Evolutionary conservation across 148 eudicot genomes (phyloP), one percentile per base, ranked within the genome.

Genomic region (Fagopyrum homotropicum): DNA sequence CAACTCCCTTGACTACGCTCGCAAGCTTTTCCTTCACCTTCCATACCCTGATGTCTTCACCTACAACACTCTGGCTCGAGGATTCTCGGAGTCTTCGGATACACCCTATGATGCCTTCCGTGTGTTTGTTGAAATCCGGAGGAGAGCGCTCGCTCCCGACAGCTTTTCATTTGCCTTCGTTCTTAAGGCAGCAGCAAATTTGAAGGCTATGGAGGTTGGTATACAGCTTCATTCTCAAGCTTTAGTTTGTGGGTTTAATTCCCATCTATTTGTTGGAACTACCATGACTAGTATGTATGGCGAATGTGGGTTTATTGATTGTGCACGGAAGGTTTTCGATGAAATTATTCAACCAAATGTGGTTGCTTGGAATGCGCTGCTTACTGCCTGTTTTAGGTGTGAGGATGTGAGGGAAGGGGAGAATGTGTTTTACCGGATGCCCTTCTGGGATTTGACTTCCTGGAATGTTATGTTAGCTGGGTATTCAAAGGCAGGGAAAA

Each of bases 321-420:
- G 57, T 80, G 89, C 91, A 66, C 3, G 52, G 72, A 86, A 84
- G 72, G 82, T 86, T 83, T 89, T 89, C 50, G 94, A 86, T 47
- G 87, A 88, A 88, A 88, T 89, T 82, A 72, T 77, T 72, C 82
- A 82, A 55, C 83, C 80, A 54, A 89, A 86, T 79, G 81, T 86
- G 17, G 89, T 89, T 50, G 88, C 90, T 51, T 90, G 90, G 91
- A 88, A 90, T 77, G 91, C 95, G 46, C 14, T 88, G 75, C 52
- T 90, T 64, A 86, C 88, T 1, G 85, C 87, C 78, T 88, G 78
- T 81, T 79, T 82, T 19, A 79, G 88, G 77, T 80, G 88, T 80
- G 80, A 78, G 47, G 88, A 88, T 57, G 54, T 83, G 3, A 70
- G 50, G 68, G 75, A 54, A 61, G 11, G 92, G 86, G 4, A 85